phyloP scores from a whole-genome alignment of 768 basidiomycete genomes.

The Russula griseocarnosa region DNA sequence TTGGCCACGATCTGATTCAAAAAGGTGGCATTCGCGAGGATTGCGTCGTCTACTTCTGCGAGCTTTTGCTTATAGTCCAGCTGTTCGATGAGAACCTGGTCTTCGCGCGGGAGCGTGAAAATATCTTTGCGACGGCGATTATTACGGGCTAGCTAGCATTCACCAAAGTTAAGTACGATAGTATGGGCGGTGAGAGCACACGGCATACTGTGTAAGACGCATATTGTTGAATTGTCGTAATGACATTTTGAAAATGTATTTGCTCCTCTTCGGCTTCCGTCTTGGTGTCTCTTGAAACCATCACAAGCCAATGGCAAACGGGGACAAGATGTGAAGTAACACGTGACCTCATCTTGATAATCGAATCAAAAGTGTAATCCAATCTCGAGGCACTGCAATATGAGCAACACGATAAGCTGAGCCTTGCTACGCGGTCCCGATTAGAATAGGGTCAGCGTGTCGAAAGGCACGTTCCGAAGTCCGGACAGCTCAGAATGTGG shows the following conservation, averaged over 20 bases:
- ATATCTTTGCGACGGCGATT: slow-evolving; percentile 73
- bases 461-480: too few relatives aligned
- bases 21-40: slow-evolving; percentile 76
- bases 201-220: slow-evolving; percentile 60
- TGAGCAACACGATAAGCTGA: too few relatives aligned
- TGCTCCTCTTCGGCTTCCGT: slow-evolving; percentile 53
- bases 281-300: slow-evolving; percentile 16
- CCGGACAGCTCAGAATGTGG: too few relatives aligned
- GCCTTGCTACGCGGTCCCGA: too few relatives aligned
- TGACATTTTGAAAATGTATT: slow-evolving; percentile 69
- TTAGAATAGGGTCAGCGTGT: too few relatives aligned
- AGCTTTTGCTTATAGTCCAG: slow-evolving; percentile 80
- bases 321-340: neutral
- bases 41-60: slow-evolving; percentile 73
- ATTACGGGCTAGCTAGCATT: slow-evolving; percentile 50
- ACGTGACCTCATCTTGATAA: neutral
- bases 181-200: slow-evolving; percentile 24
- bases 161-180: neutral
- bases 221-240: slow-evolving; percentile 72
- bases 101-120: slow-evolving; percentile 60
- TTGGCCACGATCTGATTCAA: slow-evolving; percentile 67
- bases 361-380: too few relatives aligned
- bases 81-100: slow-evolving; percentile 61
- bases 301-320: neutral
- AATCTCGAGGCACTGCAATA: too few relatives aligned